Percentiles rank a stretch among this genome's conserved stretches.
Conservation (phyloP, 495 filamentous ascomycete species). For the Lasiosphaeria miniovina region DNA sequence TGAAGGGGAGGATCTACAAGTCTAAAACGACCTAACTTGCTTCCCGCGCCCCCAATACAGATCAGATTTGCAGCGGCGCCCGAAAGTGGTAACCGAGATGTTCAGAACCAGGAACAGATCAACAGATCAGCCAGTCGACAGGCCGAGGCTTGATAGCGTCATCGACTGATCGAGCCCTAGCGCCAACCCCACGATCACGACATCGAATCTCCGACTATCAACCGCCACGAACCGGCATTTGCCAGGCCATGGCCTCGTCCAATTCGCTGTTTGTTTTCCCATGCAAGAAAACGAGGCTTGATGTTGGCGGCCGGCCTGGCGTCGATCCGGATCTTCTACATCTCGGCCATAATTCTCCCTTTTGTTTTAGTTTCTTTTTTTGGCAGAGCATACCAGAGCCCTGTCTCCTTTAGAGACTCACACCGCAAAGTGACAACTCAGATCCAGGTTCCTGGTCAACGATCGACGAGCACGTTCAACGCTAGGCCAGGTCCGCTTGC, state of each 20-base stretch:
- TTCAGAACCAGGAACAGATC: neutral
- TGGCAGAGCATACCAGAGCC: neutral
- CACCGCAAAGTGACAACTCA: too few species aligned
- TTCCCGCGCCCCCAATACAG: neutral
- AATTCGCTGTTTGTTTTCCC: neutral
- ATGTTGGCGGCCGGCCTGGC: neutral
- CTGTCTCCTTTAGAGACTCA: too few species aligned
- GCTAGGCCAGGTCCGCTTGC: too few species aligned
- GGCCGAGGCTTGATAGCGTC: slow-evolving; percentile 15
- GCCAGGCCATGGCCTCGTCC: neutral
- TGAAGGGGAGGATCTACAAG: neutral
- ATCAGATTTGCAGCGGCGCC: neutral
- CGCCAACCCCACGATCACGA: slow-evolving; percentile 21
- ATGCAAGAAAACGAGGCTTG: neutral
- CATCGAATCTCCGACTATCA: slow-evolving; percentile 12
- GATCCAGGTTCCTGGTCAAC: too few species aligned
- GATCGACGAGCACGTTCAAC: too few species aligned
- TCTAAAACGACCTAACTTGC: neutral
- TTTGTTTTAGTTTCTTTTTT: neutral
- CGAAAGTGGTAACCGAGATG: neutral
- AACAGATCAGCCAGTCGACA: slow-evolving; percentile 14
- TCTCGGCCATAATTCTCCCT: neutral
- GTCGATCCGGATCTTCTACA: slow-evolving; percentile 1
- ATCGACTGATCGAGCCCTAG: slow-evolving; percentile 5
- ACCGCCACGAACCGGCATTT: neutral